Evolutionary conservation across 441 rosid species (phyloP), one percentile per base, ranked within the genome.

Genomic region (Euphorbia schlechtendalii): DNA sequence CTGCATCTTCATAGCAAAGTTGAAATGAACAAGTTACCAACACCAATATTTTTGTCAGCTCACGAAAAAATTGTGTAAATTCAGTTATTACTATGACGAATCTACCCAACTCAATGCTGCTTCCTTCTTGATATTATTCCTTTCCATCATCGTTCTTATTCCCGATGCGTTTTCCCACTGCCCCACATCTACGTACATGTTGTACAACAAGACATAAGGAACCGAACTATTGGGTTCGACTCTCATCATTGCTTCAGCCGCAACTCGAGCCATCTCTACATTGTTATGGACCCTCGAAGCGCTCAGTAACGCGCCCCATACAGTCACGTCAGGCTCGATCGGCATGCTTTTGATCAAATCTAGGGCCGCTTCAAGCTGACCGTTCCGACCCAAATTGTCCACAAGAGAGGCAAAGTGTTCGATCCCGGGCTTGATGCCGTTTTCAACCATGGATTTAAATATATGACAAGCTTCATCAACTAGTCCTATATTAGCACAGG

Each of bases 291-390:
- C 57, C 74, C 78, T 83, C 52, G 84, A 82, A 66, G 88, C 93
- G 69, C 84, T 80, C 49, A 87, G 75, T 21, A 87, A 70, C 21
- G 90, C 90, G 64, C 94, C 94, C 90, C 90, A 87, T 6, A 85
- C 83, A n/a, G 84, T 76, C 73, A 72, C 75, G 49, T 85, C 83
- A 3, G 94, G 79, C 70, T 80, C 85, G 59, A 80, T 66, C n/a
- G 85, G 86, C 87, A 87, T 85, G 73, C 70, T 76, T 8, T 64
- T 71, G 71, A 83, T 79, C 48, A 83, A 61, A 56, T 79, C 59
- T 76, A 87, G 56, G 15, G 90, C 87, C 64, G 83, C 83, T 10
- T 71, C 76, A 34, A 87, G 79, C 73, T 61, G 82, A 49, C 90
- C 90, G n/a, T 80, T 68, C 69, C 84, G 72, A 65, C 84, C 73